These are phyloP conservation scores for Verticillium klebahnii DNA, from an alignment of 2,329 filamentous ascomycete species.

Conservation along the genomic window DNA sequence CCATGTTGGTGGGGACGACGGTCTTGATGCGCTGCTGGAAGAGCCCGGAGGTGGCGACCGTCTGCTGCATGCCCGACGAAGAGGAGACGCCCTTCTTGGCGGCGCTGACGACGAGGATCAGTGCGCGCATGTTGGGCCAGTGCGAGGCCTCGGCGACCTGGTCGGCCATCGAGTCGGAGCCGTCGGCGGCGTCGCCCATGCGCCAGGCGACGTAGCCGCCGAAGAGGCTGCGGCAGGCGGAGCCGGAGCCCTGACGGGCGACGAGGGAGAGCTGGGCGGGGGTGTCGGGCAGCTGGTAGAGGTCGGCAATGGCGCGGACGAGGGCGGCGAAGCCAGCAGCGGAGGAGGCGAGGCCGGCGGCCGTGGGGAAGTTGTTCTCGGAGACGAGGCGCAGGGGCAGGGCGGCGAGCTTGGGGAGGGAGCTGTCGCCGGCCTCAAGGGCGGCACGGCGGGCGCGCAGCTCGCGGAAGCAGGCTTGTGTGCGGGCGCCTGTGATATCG, in stretches of 20 bases:
- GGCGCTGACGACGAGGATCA: constrained; percentile 86
- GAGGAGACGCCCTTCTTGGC: constrained; percentile 95
- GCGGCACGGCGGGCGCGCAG: constrained; percentile 72
- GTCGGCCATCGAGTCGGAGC: constrained; percentile 81
- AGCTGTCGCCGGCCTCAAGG: constrained; percentile 67
- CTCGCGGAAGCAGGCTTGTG: constrained; percentile 90
- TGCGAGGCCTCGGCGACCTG: constrained; percentile 83
- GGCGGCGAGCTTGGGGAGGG: constrained; percentile 75
- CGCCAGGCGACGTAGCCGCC: constrained; percentile 97
- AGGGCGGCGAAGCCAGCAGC: constrained; percentile 66
- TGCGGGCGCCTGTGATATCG: constrained; percentile 81
- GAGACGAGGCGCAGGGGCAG: constrained; percentile 82
- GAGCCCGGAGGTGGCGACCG: constrained; percentile 83
- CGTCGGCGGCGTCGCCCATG: constrained; percentile 69
- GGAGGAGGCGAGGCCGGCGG: constrained; percentile 77
- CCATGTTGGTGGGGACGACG: constrained; percentile 81
- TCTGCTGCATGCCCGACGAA: constrained; percentile 95
- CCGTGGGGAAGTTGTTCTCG: constrained; percentile 98
- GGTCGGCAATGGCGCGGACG: constrained; percentile 82
- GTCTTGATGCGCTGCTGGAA: constrained; percentile 71
- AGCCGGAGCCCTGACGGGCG: constrained; percentile 89
- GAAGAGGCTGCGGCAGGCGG: constrained; percentile 88
- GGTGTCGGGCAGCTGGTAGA: constrained; percentile 79
- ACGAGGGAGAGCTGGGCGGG: constrained; percentile 83
- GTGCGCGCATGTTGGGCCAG: constrained; percentile 92